Percentiles rank a stretch among this genome's conserved stretches.
Evolutionary conservation across 2,329 filamentous ascomycete species (phyloP).

Genomic region (Cercospora zeina): DNA sequence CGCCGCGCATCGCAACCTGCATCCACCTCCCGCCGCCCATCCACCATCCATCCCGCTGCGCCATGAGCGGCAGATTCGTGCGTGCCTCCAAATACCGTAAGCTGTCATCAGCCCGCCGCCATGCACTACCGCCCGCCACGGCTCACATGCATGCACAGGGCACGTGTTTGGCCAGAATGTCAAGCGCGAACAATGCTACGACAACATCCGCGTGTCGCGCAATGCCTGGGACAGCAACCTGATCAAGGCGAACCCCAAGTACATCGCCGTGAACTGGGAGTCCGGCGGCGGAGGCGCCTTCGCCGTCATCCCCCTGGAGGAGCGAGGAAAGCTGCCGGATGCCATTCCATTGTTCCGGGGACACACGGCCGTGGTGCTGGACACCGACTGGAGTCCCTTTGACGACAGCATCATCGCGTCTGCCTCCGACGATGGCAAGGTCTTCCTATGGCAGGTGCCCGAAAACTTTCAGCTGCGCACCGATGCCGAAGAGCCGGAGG

Average conservation of each 20-base stretch:
- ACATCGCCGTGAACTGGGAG: constrained; percentile 98
- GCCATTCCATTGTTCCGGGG: constrained; percentile 92
- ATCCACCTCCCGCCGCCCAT: not conserved
- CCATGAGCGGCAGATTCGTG: constrained; percentile 71
- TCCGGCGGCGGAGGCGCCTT: constrained; percentile 93
- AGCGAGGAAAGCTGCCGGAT: constrained; percentile 88
- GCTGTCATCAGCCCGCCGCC: constrained; percentile 35
- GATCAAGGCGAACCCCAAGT: constrained; percentile 95
- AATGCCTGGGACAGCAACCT: constrained; percentile 99
- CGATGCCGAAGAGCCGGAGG: constrained; percentile 77
- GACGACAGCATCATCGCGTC: constrained; percentile 92
- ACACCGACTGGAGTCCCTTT: constrained; percentile 98
- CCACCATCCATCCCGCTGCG: constrained; percentile 6
- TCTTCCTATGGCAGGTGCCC: constrained; percentile 95
- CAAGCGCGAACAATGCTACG: constrained; percentile 97
- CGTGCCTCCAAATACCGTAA: constrained; percentile 72
- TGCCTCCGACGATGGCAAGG: constrained; percentile 92
- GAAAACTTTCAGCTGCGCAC: constrained; percentile 80
- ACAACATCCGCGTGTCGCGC: constrained; percentile 93
- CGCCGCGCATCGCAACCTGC: not conserved
- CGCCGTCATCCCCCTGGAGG: constrained; percentile 86
- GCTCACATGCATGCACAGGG: constrained; percentile 56
- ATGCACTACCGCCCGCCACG: constrained; percentile 5
- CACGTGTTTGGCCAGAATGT: constrained; percentile 97
- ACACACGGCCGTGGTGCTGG: constrained; percentile 91